phyloP scores from a whole-genome alignment of 805 yeast species.

The Zygotorulaspora florentina region DNA sequence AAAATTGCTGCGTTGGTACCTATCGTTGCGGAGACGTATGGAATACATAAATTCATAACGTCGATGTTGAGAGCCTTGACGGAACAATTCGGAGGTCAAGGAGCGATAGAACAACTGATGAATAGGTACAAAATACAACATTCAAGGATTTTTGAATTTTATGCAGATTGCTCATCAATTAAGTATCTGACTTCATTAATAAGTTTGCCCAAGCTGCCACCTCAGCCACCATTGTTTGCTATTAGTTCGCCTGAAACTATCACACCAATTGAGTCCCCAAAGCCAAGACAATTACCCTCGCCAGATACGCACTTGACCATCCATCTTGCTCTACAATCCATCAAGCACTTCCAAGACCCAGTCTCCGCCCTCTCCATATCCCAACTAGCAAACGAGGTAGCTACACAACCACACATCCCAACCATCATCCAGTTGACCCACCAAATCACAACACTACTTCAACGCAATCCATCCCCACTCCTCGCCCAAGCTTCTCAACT shows the following conservation, averaged over 20 bases:
- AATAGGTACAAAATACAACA: slow-evolving; percentile 70
- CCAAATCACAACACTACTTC: slow-evolving; percentile 17
- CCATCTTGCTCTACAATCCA: slow-evolving; percentile 10
- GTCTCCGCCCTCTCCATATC: slow-evolving; percentile 7
- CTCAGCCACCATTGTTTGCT: slow-evolving; percentile 30
- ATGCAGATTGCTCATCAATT: slow-evolving; percentile 83
- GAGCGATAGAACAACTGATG: slow-evolving; percentile 69
- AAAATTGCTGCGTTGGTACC: slow-evolving; percentile 86
- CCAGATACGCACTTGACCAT: slow-evolving; percentile 9
- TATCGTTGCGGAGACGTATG: slow-evolving; percentile 84
- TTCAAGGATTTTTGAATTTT: slow-evolving; percentile 67
- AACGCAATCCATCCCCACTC: slow-evolving; percentile 17
- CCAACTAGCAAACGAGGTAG: slow-evolving; percentile 11
- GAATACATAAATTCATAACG: slow-evolving; percentile 82
- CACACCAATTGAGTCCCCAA: background rate
- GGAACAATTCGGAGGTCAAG: slow-evolving; percentile 60
- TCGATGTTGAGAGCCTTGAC: slow-evolving; percentile 90
- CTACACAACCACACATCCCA: slow-evolving; percentile 10
- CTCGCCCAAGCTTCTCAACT: slow-evolving; percentile 19
- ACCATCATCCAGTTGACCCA: slow-evolving; percentile 13
- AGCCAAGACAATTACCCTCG: slow-evolving; percentile 2
- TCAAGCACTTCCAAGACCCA: slow-evolving; percentile 11
- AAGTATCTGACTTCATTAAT: slow-evolving; percentile 76
- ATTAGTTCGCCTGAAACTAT: background rate
- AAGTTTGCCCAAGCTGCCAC: slow-evolving; percentile 39